Evolutionary conservation across 2,329 filamentous ascomycete genomes (phyloP).

Genomic region (Trichophyton rubrum): DNA sequence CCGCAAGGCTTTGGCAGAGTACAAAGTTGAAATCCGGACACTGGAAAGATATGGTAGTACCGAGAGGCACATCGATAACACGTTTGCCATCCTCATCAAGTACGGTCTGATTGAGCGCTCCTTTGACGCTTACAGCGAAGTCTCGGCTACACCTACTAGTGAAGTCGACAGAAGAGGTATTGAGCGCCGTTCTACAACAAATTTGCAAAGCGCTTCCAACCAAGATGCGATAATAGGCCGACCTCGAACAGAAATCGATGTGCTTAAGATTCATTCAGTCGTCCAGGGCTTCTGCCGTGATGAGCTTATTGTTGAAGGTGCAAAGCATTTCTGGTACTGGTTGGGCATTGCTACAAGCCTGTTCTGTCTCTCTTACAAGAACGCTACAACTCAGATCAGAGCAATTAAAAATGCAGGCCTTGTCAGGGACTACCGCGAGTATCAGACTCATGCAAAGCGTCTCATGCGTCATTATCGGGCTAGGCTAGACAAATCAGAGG

Average conservation of each 20-base stretch:
- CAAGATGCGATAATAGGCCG: conserved; percentile 24
- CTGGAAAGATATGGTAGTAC: conserved; percentile 17
- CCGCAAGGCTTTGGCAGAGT: conserved; percentile 19
- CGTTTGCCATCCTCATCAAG: conserved; percentile 33
- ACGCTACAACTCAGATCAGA: conserved; percentile 30
- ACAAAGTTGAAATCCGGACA: conserved; percentile 19
- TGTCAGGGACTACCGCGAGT: conserved; percentile 37
- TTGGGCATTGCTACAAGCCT: conserved; percentile 31
- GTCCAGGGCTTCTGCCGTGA: conserved; percentile 38
- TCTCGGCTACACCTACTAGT: conserved; percentile 7
- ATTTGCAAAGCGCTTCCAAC: conserved; percentile 23
- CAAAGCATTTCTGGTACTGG: conserved; percentile 32
- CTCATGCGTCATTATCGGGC: conserved; percentile 31
- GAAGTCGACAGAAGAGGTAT: conserved; percentile 9
- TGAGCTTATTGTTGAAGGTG: conserved; percentile 28
- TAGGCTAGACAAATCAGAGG: conserved; percentile 18
- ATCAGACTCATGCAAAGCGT: conserved; percentile 33
- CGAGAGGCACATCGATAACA: conserved; percentile 33
- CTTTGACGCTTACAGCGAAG: conserved; percentile 23
- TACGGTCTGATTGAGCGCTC: conserved; percentile 35
- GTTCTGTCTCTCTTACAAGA: conserved; percentile 31
- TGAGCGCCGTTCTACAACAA: conserved; percentile 13
- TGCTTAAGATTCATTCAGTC: conserved; percentile 37
- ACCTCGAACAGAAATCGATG: conserved; percentile 28
- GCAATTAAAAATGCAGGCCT: conserved; percentile 27